Base-by-base conservation (phyloP, 352 stramenopile genomes). In the Sclerospora graminicola region DNA sequence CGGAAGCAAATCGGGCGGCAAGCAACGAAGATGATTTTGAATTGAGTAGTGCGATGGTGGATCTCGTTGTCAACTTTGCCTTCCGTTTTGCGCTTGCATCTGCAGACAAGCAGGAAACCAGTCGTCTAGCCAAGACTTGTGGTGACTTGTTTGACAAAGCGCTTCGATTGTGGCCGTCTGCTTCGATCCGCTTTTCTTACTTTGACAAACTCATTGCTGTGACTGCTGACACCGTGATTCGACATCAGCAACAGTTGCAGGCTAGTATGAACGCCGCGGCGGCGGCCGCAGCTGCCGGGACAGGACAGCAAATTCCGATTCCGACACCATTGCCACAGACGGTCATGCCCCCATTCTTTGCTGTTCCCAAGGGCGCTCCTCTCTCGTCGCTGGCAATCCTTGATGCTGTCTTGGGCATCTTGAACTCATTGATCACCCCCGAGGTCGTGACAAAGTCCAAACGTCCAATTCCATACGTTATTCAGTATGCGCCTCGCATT, bases 61-160 rank as follows among this genome's bases (percentile, higher is more conserved):
- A 97, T 48, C 63, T 95, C 33, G 66, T 98, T 21, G 74, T 97
- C 41, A 97, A 97, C 37, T 95, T 95, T 56, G 73, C 77, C 29
- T 90, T 94, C 38, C 69, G 84, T 4, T 90, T 92, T 56, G 80
- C 82, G 13, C 52, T 95, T 24, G 80, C 78, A 18, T 94, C 82
- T n/a, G 82, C 82, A 6, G 81, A 94, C 35, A 93, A 90, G 58
- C 81, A 91, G 44, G 82, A 92, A 48, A 93, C 79, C 2, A 93
- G 75, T 55, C 65, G 79, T 5, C 53, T 94, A 11, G 86, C 82
- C n/a, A 91, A 90, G 35, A 92, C 81, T 10, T 95, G 82, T 35
- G 77, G 82, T 0, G 80, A 92, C 14, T 51, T 95, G 0, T 91
- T 95, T n/a, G 79, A 89, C 48, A 86, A 87, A 35, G 82, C 79